Evolutionary conservation across 495 filamentous ascomycete genomes (phyloP).

Genomic region (Penicillium canescens): DNA sequence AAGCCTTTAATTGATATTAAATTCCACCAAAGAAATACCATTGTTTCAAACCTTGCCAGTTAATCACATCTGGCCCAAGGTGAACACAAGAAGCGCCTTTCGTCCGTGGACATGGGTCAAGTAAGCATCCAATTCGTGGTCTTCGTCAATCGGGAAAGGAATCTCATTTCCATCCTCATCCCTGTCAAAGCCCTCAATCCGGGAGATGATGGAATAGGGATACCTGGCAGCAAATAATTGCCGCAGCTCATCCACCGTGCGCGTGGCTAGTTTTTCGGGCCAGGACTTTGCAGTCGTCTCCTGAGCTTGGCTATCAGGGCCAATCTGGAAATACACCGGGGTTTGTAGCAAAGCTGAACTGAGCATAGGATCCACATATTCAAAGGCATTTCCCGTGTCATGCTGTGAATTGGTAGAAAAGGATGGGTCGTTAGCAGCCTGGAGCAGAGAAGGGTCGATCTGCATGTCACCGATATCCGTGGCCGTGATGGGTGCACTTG

Average conservation of each 20-base stretch:
- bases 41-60: conserved; percentile 1
- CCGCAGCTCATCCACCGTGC: conserved; percentile 57
- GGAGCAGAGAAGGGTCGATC: conserved; percentile 63
- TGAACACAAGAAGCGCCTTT: conserved; percentile 67
- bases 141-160: conserved; percentile 60
- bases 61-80: conserved; percentile 25
- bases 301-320: conserved; percentile 51
- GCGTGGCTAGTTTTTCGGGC: conserved; percentile 58
- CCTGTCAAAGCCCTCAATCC: conserved; percentile 66
- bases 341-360: conserved; percentile 34
- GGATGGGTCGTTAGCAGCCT: conserved; percentile 52
- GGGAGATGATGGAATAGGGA: conserved; percentile 53
- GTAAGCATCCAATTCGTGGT: conserved; percentile 71
- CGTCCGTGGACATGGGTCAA: conserved; percentile 60
- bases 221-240: conserved; percentile 55
- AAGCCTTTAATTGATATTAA: neutral
- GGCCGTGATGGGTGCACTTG: conserved; percentile 43
- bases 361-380: conserved; percentile 39
- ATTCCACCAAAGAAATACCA: neutral
- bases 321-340: conserved; percentile 65
- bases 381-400: conserved; percentile 36
- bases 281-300: conserved; percentile 50
- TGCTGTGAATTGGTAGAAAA: conserved; percentile 43
- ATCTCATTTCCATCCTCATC: conserved; percentile 58
- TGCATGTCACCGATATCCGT: conserved; percentile 58